phyloP scores from a whole-genome alignment of 2,329 filamentous ascomycete species.

The Hypomyces perniciosus region DNA sequence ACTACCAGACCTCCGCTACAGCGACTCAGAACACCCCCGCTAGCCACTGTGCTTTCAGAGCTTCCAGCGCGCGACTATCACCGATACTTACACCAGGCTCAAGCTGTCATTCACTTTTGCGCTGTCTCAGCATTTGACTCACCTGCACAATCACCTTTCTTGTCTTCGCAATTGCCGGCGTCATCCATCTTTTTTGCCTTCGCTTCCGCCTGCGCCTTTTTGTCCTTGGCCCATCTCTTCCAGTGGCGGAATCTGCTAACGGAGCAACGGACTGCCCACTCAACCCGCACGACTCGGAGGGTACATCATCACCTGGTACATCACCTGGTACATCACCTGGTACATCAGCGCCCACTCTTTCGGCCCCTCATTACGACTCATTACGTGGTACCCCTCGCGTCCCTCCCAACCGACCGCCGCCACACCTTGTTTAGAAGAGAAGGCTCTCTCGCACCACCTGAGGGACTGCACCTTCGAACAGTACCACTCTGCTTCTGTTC shows the following conservation, averaged over 20 bases:
- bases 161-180: neutral
- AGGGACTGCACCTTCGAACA: too few relatives aligned
- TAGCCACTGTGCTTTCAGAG: slow-evolving; percentile 5
- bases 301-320: neutral
- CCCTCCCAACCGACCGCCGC: slow-evolving; percentile 1
- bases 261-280: neutral
- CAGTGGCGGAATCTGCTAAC: neutral
- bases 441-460: too few relatives aligned
- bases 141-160: neutral
- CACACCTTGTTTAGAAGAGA: neutral
- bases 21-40: slow-evolving; percentile 4
- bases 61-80: neutral
- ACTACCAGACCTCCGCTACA: neutral
- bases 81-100: neutral
- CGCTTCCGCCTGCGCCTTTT: neutral
- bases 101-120: neutral
- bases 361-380: slow-evolving; percentile 7
- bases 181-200: neutral
- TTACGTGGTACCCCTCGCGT: slow-evolving; percentile 12
- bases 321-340: slow-evolving; percentile 3
- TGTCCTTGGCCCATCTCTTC: neutral
- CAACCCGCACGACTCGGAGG: slow-evolving; percentile 1
- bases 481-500: too few relatives aligned
- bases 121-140: slow-evolving; percentile 4
- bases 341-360: neutral